These are phyloP conservation scores for Dunaliella sp. DNA, from an alignment of 139 green algal genomes.

Conservation along the genomic window DNA sequence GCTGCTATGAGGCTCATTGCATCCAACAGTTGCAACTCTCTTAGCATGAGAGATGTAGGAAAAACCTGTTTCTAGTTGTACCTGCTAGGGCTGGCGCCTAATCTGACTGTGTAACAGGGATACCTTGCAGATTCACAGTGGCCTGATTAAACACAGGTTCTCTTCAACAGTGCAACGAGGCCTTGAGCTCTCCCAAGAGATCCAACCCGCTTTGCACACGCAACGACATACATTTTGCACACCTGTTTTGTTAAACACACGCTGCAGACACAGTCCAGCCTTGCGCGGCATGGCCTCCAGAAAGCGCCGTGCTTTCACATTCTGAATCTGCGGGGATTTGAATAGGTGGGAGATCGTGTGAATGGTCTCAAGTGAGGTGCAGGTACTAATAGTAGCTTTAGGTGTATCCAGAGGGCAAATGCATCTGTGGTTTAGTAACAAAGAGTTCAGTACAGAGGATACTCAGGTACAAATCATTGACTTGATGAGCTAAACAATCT, in stretches of 20 bases:
- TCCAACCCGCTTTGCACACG: not conserved
- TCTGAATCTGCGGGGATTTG: constrained; percentile 12
- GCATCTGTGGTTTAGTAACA: not conserved
- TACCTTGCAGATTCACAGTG: not conserved
- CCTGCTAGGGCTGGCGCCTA: not conserved
- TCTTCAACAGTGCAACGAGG: not conserved
- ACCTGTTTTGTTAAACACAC: not conserved
- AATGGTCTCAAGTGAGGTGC: not conserved
- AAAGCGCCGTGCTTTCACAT: constrained; percentile 27
- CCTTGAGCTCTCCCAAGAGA: not conserved
- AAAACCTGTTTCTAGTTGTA: not conserved
- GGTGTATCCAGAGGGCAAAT: not conserved
- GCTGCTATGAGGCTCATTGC: too few relatives aligned
- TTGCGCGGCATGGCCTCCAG: constrained; percentile 28
- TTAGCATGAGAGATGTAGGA: too few relatives aligned
- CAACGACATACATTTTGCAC: too few relatives aligned
- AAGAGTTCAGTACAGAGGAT: too few relatives aligned
- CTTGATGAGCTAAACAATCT: too few relatives aligned
- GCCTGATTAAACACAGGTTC: not conserved
- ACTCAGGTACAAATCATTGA: too few relatives aligned
- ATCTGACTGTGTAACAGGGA: not conserved
- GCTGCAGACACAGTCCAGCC: not conserved
- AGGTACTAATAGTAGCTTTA: not conserved
- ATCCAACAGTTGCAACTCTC: too few relatives aligned
- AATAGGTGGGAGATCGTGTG: not conserved